phyloP scores from a whole-genome alignment of 1,284 basidiomycete species.

The Leucoagaricus sp. region DNA sequence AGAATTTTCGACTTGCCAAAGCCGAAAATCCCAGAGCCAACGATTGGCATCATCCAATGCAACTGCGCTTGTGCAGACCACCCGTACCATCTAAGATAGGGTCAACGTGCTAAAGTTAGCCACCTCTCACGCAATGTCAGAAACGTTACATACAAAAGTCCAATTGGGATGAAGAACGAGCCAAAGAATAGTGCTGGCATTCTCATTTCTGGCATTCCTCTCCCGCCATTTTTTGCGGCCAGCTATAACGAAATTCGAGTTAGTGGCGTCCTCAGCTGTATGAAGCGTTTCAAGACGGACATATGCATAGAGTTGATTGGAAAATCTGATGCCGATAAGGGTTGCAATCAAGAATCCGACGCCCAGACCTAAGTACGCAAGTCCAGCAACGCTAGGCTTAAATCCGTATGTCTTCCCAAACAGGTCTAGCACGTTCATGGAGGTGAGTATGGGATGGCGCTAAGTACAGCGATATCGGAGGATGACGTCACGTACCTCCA shows the following conservation, averaged over 20 bases:
- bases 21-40: constrained; percentile 51
- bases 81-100: constrained; percentile 57
- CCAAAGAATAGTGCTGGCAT: constrained; percentile 69
- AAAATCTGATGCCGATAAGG: constrained; percentile 46
- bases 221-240: constrained; percentile 57
- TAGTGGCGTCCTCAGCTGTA: not conserved
- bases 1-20: constrained; percentile 32
- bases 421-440: constrained; percentile 34
- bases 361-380: constrained; percentile 62
- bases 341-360: constrained; percentile 55
- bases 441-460: constrained; percentile 26
- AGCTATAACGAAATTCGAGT: constrained; percentile 31
- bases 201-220: constrained; percentile 70
- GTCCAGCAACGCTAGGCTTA: constrained; percentile 47
- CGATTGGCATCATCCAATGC: constrained; percentile 72
- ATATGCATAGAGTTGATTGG: constrained; percentile 47
- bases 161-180: constrained; percentile 67
- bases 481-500: constrained; percentile 28
- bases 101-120: not conserved
- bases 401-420: constrained; percentile 54
- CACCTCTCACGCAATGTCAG: not conserved
- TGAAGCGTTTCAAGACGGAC: constrained; percentile 34
- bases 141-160: constrained; percentile 58
- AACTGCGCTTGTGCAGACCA: constrained; percentile 62
- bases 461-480: not conserved